These are phyloP conservation scores for Cordyceps farinosa DNA, from an alignment of 2,329 filamentous ascomycete species.

Conservation along the genomic window DNA sequence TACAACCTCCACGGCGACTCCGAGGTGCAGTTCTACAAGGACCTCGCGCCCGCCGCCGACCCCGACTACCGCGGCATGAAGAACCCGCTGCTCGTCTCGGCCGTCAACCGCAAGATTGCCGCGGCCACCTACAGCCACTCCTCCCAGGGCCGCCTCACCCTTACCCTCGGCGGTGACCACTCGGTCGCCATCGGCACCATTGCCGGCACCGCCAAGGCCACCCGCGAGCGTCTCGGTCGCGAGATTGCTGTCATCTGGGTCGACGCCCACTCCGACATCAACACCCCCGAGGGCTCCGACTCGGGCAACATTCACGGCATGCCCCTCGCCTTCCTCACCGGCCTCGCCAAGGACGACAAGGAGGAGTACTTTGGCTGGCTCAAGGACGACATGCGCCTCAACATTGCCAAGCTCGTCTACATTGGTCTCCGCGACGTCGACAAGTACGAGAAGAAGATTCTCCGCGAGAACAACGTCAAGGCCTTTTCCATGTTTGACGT, in stretches of 20 bases:
- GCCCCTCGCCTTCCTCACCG: slow-evolving; percentile 89
- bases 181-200: slow-evolving; percentile 94
- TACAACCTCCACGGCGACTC: slow-evolving; percentile 85
- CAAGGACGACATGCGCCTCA: slow-evolving; percentile 64
- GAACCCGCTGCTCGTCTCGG: slow-evolving; percentile 80
- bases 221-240: slow-evolving; percentile 72
- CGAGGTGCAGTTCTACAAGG: slow-evolving; percentile 75
- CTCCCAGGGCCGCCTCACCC: slow-evolving; percentile 74
- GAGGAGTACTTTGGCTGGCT: slow-evolving; percentile 90
- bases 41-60: slow-evolving; percentile 68
- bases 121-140: slow-evolving; percentile 87
- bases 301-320: slow-evolving; percentile 97
- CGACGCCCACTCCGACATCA: slow-evolving; percentile 96
- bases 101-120: slow-evolving; percentile 76
- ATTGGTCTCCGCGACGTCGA: slow-evolving; percentile 95
- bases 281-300: slow-evolving; percentile 83
- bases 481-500: slow-evolving; percentile 99
- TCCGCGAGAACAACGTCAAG: slow-evolving; percentile 85
- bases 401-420: slow-evolving; percentile 85
- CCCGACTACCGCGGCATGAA: slow-evolving; percentile 90
- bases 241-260: slow-evolving; percentile 98
- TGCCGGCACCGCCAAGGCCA: slow-evolving; percentile 79
- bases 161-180: slow-evolving; percentile 95
- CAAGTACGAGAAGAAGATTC: slow-evolving; percentile 85
- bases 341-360: slow-evolving; percentile 71